Percentiles rank a stretch among this genome's conserved stretches.
Conservation (phyloP, 2,329 filamentous ascomycete genomes). For the Penicillium palitans region DNA sequence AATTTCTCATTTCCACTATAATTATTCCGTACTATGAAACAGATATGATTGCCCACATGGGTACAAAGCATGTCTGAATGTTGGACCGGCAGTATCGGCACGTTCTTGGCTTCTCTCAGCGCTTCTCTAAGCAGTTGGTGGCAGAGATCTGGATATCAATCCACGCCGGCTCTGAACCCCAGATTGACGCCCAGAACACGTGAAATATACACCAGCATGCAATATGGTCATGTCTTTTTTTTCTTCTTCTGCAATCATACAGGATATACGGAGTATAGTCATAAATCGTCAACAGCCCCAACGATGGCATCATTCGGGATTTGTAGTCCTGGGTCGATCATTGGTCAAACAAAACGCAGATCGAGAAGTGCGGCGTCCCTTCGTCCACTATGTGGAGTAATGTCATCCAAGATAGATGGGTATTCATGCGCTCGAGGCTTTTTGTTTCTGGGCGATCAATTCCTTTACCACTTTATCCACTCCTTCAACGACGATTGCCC, state of each 20-base stretch:
- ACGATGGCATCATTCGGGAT: conserved; percentile 5
- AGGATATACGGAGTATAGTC: conserved; percentile 17
- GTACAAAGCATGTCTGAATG: background rate
- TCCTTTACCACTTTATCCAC: conserved; percentile 44
- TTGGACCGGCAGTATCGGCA: background rate
- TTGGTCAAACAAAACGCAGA: background rate
- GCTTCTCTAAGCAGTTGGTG: background rate
- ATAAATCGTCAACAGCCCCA: conserved; percentile 25
- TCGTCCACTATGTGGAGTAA: background rate
- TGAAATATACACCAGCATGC: background rate
- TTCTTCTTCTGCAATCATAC: conserved; percentile 14
- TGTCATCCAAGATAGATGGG: conserved; percentile 1
- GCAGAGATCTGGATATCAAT: background rate
- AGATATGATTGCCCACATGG: background rate
- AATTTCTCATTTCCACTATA: conserved; percentile 1
- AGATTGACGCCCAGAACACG: too few relatives aligned
- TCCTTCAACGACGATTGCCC: conserved; percentile 75
- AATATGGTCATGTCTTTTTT: conserved; percentile 5
- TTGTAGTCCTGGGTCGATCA: background rate
- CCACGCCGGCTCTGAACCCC: background rate
- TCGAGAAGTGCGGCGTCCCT: background rate
- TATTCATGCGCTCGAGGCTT: conserved; percentile 6
- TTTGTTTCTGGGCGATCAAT: conserved; percentile 27
- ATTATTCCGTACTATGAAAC: background rate
- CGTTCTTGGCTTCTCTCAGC: background rate